phyloP scores from a whole-genome alignment of 2,329 filamentous ascomycete species.

The Colletotrichum orchidophilum region DNA sequence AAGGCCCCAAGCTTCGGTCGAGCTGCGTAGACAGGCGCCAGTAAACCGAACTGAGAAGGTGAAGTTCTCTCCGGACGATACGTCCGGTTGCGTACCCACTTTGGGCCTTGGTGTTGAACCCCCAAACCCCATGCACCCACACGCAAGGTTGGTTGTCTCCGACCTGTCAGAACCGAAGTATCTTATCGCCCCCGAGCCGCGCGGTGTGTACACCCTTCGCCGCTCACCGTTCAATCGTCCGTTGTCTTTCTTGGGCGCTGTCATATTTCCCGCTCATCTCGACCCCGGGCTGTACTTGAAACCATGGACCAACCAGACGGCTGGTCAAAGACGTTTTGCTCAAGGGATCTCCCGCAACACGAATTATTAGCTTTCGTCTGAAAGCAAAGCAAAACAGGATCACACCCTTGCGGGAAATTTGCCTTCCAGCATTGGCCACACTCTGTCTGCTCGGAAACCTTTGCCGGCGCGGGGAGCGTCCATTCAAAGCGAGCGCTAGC shows the following conservation, averaged over 20 bases:
- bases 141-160: background rate
- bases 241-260: background rate
- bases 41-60: background rate
- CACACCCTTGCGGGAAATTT: background rate
- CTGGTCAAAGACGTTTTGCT: background rate
- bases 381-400: conserved; percentile 1
- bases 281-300: conserved; percentile 4
- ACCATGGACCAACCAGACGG: conserved; percentile 7
- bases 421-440: background rate
- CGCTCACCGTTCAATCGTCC: background rate
- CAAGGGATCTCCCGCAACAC: conserved; percentile 23
- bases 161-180: background rate
- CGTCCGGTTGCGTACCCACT: conserved; percentile 17
- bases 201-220: background rate
- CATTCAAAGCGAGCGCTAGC: conserved; percentile 22
- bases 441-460: background rate
- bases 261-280: background rate
- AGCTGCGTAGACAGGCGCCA: background rate
- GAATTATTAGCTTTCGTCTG: background rate
- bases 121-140: background rate
- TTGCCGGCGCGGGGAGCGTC: conserved; percentile 12
- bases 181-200: background rate
- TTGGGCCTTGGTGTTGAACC: background rate
- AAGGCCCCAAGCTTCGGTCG: background rate
- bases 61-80: conserved; percentile 1